These are phyloP conservation scores for slime mould (Dictyostelium discoideum) DNA, from an alignment of 78 protist species.

Conservation along the genomic window DNA sequence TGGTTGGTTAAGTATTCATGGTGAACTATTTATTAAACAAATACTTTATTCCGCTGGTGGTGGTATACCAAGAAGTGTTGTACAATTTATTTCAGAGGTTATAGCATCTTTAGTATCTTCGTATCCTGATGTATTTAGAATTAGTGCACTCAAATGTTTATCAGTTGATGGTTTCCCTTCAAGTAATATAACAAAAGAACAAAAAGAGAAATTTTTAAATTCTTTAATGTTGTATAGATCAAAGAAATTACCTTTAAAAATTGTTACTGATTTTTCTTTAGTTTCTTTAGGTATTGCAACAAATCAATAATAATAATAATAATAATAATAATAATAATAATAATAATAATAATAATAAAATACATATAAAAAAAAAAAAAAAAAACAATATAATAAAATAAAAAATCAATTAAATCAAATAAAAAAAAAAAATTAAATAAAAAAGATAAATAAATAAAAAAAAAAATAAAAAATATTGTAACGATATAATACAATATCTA, in stretches of 20 bases:
- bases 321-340: too few relatives aligned
- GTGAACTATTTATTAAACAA: conserved; percentile 28
- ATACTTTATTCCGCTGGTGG: conserved; percentile 45
- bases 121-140: conserved; percentile 46
- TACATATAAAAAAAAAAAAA: too few relatives aligned
- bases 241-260: conserved; percentile 11
- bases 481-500: neutral
- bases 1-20: neutral
- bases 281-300: conserved; percentile 22
- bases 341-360: too few relatives aligned
- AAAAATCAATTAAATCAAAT: too few relatives aligned
- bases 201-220: conserved; percentile 45
- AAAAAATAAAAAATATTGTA: neutral
- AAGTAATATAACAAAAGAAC: neutral
- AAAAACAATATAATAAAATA: too few relatives aligned
- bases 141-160: conserved; percentile 11
- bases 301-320: neutral
- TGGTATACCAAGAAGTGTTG: conserved; percentile 17
- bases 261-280: conserved; percentile 5
- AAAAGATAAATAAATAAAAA: neutral
- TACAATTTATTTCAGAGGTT: neutral
- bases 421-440: too few relatives aligned
- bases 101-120: neutral
- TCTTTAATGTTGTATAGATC: conserved; percentile 29
- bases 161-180: conserved; percentile 56